Conservation (phyloP, 768 basidiomycete genomes). For the Podaxis rugospora region DNA sequence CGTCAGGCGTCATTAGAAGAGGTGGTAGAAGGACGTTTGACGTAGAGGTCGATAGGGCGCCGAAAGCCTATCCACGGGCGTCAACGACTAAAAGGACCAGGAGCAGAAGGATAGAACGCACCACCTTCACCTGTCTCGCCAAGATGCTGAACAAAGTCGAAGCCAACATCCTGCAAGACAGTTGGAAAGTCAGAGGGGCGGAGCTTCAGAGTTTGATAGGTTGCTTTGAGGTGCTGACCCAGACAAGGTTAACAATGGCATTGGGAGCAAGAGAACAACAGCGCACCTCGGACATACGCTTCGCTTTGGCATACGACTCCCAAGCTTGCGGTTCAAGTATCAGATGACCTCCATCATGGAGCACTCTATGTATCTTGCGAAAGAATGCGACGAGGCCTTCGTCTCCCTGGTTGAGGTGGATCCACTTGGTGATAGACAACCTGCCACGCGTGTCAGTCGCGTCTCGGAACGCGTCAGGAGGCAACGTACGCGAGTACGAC, state of each 20-base stretch:
- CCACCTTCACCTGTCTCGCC: slow-evolving; percentile 65
- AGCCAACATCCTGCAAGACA: slow-evolving; percentile 59
- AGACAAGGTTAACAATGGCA: slow-evolving; percentile 16
- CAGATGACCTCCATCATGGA: slow-evolving; percentile 64
- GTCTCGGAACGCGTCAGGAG: background rate
- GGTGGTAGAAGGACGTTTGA: slow-evolving; percentile 28
- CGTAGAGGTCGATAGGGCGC: slow-evolving; percentile 60
- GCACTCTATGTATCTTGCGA: slow-evolving; percentile 45
- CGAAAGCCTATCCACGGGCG: slow-evolving; percentile 42
- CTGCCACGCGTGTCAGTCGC: slow-evolving; percentile 30
- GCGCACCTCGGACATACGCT: slow-evolving; percentile 56
- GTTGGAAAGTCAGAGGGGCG: slow-evolving; percentile 61
- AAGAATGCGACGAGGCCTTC: slow-evolving; percentile 70
- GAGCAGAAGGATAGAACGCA: slow-evolving; percentile 23
- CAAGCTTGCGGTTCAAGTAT: slow-evolving; percentile 83
- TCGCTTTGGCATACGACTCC: slow-evolving; percentile 80
- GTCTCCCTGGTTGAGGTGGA: slow-evolving; percentile 81
- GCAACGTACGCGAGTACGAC: slow-evolving; percentile 71
- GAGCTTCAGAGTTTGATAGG: slow-evolving; percentile 47
- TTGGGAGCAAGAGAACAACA: background rate
- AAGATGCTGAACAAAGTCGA: slow-evolving; percentile 41
- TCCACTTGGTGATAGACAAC: slow-evolving; percentile 89
- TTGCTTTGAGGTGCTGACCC: slow-evolving; percentile 56
- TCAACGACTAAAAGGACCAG: slow-evolving; percentile 3
- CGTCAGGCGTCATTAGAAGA: background rate